phyloP scores from a whole-genome alignment of 1,284 basidiomycete species.

The Apiotrichum laibachii region DNA sequence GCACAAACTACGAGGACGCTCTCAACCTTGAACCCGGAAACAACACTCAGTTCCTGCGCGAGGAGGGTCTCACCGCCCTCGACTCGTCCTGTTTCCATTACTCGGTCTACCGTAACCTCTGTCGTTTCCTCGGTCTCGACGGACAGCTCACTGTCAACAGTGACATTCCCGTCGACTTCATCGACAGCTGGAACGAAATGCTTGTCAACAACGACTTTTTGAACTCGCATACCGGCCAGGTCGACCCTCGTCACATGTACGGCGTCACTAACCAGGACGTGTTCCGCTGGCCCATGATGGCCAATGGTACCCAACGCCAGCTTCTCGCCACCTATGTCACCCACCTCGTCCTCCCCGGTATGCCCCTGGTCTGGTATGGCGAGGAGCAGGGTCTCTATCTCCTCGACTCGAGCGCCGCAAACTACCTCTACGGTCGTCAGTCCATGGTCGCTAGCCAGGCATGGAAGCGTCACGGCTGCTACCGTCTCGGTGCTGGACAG shows the following conservation, averaged over 20 bases:
- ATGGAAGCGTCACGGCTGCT: slow-evolving; percentile 90
- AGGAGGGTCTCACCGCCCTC: slow-evolving; percentile 61
- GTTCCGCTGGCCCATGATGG: slow-evolving; percentile 82
- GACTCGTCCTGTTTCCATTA: slow-evolving; percentile 86
- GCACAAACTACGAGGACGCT: slow-evolving; percentile 62
- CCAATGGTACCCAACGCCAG: slow-evolving; percentile 73
- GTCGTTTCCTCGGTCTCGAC: slow-evolving; percentile 86
- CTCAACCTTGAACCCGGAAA: slow-evolving; percentile 58
- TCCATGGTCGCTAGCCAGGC: slow-evolving; percentile 78
- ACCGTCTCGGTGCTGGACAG: slow-evolving; percentile 78
- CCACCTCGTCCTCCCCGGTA: slow-evolving; percentile 77
- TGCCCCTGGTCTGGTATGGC: slow-evolving; percentile 79
- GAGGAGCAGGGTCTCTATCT: slow-evolving; percentile 83
- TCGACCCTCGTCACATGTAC: slow-evolving; percentile 83
- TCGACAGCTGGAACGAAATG: slow-evolving; percentile 84
- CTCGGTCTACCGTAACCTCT: slow-evolving; percentile 77
- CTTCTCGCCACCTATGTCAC: slow-evolving; percentile 74
- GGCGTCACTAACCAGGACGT: slow-evolving; percentile 89
- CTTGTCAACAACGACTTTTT: slow-evolving; percentile 81
- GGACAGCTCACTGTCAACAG: slow-evolving; percentile 84
- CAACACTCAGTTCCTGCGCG: slow-evolving; percentile 73
- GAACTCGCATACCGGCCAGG: slow-evolving; percentile 62
- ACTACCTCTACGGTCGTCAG: slow-evolving; percentile 83
- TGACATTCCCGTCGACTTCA: slow-evolving; percentile 74
- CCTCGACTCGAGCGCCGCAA: slow-evolving; percentile 75